Conservation (phyloP, 139 green algal genomes). For the Choricystis sp. region DNA sequence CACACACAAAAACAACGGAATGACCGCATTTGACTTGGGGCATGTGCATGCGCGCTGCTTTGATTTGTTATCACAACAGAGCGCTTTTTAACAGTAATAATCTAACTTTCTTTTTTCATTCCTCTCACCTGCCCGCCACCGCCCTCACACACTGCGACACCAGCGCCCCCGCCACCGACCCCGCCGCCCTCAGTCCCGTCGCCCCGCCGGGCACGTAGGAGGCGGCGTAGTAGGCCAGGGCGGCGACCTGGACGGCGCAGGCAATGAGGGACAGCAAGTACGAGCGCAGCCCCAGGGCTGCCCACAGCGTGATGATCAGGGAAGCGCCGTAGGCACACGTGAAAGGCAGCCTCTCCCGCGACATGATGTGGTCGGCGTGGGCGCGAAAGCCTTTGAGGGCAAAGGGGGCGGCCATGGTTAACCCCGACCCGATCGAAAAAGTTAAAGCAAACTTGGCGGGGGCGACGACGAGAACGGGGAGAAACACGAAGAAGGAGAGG, state of each 20-base stretch:
- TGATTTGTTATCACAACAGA: too few relatives aligned
- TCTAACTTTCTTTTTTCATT: too few relatives aligned
- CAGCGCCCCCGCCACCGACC: background rate
- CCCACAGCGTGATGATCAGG: slow-evolving; percentile 67
- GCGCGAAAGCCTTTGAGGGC: slow-evolving; percentile 57
- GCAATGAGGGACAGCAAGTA: slow-evolving; percentile 76
- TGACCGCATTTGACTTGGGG: too few relatives aligned
- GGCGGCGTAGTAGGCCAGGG: slow-evolving; percentile 79
- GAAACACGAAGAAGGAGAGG: slow-evolving; percentile 74
- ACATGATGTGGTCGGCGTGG: slow-evolving; percentile 73
- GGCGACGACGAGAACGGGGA: slow-evolving; percentile 73
- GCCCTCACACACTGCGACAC: too few relatives aligned
- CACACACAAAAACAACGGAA: too few relatives aligned
- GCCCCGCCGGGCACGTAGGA: slow-evolving; percentile 82
- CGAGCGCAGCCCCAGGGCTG: slow-evolving; percentile 61
- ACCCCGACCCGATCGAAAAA: slow-evolving; percentile 69
- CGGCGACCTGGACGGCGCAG: slow-evolving; percentile 54
- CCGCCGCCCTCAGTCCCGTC: slow-evolving; percentile 24
- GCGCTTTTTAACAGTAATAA: too few relatives aligned
- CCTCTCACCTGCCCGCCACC: too few relatives aligned
- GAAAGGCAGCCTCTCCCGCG: slow-evolving; percentile 58
- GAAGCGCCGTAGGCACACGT: slow-evolving; percentile 60
- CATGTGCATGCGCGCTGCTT: too few relatives aligned
- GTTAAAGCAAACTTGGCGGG: slow-evolving; percentile 90
- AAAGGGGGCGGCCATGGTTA: slow-evolving; percentile 60